These are phyloP conservation scores for Tulasnella sp. DNA, from an alignment of 768 basidiomycete genomes.

Conservation along the genomic window DNA sequence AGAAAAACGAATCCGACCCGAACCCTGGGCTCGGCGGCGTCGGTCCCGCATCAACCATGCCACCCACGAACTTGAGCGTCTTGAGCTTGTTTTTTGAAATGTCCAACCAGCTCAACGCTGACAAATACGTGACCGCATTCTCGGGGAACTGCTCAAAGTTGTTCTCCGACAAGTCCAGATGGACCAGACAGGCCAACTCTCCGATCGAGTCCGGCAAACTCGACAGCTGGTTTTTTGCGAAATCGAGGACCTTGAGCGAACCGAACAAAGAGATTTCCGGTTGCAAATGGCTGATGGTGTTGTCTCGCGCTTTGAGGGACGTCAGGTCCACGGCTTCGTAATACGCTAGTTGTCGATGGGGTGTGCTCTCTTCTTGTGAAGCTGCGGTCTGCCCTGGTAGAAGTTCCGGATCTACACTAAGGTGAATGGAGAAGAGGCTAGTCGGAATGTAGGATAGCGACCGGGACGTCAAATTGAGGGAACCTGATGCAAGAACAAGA, in stretches of 20 bases:
- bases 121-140: conserved; percentile 62
- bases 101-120: conserved; percentile 58
- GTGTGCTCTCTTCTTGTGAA: conserved; percentile 53
- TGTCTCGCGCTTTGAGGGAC: conserved; percentile 73
- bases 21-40: not conserved
- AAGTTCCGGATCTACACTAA: conserved; percentile 68
- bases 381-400: conserved; percentile 45
- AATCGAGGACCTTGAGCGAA: conserved; percentile 70
- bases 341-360: conserved; percentile 60
- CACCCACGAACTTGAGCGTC: not conserved
- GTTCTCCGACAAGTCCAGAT: conserved; percentile 74
- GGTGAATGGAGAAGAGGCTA: conserved; percentile 73
- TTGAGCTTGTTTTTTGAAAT: conserved; percentile 64
- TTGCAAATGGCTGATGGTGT: conserved; percentile 73
- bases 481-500: conserved; percentile 8
- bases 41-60: not conserved
- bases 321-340: conserved; percentile 78
- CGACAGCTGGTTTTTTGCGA: conserved; percentile 69
- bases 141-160: conserved; percentile 58
- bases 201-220: conserved; percentile 62
- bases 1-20: conserved; percentile 11
- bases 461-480: conserved; percentile 68
- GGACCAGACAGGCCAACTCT: conserved; percentile 62
- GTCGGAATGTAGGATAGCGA: conserved; percentile 70
- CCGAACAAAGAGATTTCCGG: conserved; percentile 82